phyloP scores from a whole-genome alignment of 192 early-diverging fungal genomes.

The Diversispora epigaea region DNA sequence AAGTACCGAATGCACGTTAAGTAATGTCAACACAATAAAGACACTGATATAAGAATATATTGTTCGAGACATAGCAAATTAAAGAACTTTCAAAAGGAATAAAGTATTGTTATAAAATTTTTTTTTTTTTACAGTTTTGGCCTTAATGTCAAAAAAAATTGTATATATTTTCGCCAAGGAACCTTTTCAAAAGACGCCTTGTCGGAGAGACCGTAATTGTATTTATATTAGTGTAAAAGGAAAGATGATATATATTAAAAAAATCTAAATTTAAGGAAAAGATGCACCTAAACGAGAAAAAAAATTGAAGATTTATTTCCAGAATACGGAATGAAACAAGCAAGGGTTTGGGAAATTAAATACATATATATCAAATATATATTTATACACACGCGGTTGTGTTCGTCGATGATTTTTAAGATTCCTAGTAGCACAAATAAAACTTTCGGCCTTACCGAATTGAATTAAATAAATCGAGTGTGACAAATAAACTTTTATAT shows the following conservation, averaged over 20 bases:
- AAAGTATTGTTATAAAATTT: neutral
- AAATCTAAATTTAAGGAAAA: too few species aligned
- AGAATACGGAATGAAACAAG: neutral
- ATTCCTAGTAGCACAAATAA: too few species aligned
- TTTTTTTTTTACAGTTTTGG: neutral
- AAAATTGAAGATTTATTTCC: too few species aligned
- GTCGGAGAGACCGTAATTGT: neutral
- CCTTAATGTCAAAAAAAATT: neutral
- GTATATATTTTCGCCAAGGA: neutral
- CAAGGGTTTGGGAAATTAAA: neutral
- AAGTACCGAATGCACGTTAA: neutral
- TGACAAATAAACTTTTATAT: too few species aligned
- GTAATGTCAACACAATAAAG: neutral
- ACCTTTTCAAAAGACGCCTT: constrained; percentile 1
- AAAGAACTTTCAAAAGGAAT: neutral
- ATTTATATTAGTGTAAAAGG: neutral
- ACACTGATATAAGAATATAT: neutral
- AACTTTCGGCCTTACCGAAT: too few species aligned
- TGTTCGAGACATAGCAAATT: neutral
- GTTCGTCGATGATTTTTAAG: too few species aligned
- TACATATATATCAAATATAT: too few species aligned
- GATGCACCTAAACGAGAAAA: neutral
- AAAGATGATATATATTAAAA: neutral
- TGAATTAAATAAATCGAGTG: too few species aligned
- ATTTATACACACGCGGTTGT: too few species aligned